Evolutionary conservation across 2,329 filamentous ascomycete genomes (phyloP).

Genomic region (Cryphonectria japonica): DNA sequence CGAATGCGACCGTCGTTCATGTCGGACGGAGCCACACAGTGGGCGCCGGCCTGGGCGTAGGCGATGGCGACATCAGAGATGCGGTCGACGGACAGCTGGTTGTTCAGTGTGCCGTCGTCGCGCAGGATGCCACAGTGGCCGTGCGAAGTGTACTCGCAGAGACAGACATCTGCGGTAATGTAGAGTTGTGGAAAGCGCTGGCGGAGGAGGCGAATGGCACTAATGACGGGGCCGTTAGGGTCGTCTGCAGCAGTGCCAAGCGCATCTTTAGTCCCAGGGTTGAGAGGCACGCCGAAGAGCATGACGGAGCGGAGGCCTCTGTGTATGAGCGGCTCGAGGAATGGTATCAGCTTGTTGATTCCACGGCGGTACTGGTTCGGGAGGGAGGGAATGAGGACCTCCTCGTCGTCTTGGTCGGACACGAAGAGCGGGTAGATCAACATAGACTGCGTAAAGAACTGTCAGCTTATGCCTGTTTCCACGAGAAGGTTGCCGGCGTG

Average conservation of each 20-base stretch:
- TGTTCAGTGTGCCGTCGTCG: conserved; percentile 92
- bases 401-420: conserved; percentile 91
- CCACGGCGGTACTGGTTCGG: conserved; percentile 90
- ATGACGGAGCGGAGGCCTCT: conserved; percentile 94
- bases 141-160: conserved; percentile 98
- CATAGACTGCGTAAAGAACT: conserved; percentile 71
- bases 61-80: conserved; percentile 97
- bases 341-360: conserved; percentile 81
- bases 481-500: neutral
- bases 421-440: conserved; percentile 97
- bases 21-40: conserved; percentile 95
- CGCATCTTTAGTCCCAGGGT: conserved; percentile 81
- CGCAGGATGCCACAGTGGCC: conserved; percentile 96
- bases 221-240: conserved; percentile 88
- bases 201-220: conserved; percentile 80
- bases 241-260: conserved; percentile 92
- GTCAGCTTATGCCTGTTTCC: conserved; percentile 7
- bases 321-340: conserved; percentile 81
- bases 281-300: conserved; percentile 90
- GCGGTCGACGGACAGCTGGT: conserved; percentile 88
- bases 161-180: conserved; percentile 89
- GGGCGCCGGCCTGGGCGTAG: conserved; percentile 92
- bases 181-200: conserved; percentile 88
- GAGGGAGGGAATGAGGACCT: conserved; percentile 85
- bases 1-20: conserved; percentile 99